Evolutionary conservation across 2,329 filamentous ascomycete genomes (phyloP).

Genomic region (Thyridium curvatum): DNA sequence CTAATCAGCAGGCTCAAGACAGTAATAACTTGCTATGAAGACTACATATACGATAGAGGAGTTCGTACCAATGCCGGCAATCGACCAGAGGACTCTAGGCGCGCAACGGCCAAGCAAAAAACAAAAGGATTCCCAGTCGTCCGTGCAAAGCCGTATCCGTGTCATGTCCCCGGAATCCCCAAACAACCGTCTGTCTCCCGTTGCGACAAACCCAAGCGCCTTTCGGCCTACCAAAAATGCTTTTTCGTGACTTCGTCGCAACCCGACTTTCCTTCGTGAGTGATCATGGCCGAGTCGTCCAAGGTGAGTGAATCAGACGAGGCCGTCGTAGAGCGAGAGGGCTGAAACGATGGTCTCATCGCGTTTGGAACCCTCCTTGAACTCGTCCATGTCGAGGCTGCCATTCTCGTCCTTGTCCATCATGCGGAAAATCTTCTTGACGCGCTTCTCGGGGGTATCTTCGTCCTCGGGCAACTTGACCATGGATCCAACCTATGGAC

Average conservation of each 20-base stretch:
- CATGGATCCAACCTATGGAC: conserved; percentile 84
- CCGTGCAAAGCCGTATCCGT: too few species aligned
- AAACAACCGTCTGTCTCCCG: too few species aligned
- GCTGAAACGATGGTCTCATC: conserved; percentile 99
- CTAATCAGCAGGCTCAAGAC: too few species aligned
- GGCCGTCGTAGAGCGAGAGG: conserved; percentile 88
- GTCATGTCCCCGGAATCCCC: too few species aligned
- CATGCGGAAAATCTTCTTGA: conserved; percentile 98
- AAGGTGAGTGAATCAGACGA: conserved; percentile 61
- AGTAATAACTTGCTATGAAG: too few species aligned
- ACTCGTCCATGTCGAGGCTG: conserved; percentile 92
- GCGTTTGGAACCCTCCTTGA: conserved; percentile 98
- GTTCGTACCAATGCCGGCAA: too few species aligned
- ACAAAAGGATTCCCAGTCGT: not conserved
- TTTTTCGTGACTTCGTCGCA: too few species aligned
- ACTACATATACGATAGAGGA: too few species aligned
- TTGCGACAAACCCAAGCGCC: too few species aligned
- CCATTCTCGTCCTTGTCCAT: conserved; percentile 99
- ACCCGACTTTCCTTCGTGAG: too few species aligned
- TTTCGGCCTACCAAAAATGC: too few species aligned
- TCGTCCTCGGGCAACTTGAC: conserved; percentile 98
- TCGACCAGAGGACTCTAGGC: not conserved
- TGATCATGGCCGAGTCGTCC: not conserved
- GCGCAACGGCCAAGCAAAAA: not conserved
- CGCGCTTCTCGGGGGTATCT: conserved; percentile 97